Evolutionary conservation across 1,284 basidiomycete genomes (phyloP), one percentile per base, ranked within the genome.

Genomic region (Quambalaria eucalypti): DNA sequence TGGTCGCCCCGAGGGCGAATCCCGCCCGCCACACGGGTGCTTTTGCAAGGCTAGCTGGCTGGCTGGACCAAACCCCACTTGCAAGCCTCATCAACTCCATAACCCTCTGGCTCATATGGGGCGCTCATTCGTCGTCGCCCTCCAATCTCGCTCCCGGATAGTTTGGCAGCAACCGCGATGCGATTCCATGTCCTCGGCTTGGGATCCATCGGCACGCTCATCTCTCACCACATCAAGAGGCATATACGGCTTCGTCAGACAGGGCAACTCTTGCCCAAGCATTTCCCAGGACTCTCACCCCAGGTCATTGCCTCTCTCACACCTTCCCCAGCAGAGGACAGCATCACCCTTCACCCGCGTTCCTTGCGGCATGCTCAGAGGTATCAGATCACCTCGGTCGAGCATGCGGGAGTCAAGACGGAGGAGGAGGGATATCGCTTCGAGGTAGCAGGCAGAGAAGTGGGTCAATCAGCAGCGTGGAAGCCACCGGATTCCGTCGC

Each of bases 101-200:
- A n/a, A n/a, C n/a, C n/a, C n/a, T n/a, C n/a, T n/a, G n/a, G n/a
- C n/a, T n/a, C n/a, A n/a, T n/a, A n/a, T n/a, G n/a, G n/a, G n/a
- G n/a, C n/a, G n/a, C n/a, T n/a, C n/a, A n/a, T n/a, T n/a, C n/a
- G n/a, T n/a, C n/a, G n/a, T n/a, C n/a, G n/a, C n/a, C n/a, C n/a
- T n/a, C n/a, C n/a, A n/a, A n/a, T n/a, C n/a, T n/a, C n/a, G n/a
- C n/a, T n/a, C n/a, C n/a, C n/a, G n/a, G n/a, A n/a, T n/a, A n/a
- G n/a, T n/a, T n/a, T n/a, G n/a, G n/a, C n/a, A n/a, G n/a, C n/a
- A n/a, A 33, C 9, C 31, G 31, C 21, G 21, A 74, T 74, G 73
- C 63, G 69, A 10, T 70, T 71, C 51, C 73, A 75, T 54, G 62
- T 75, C 48, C 55, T 73, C 3, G 73, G 73, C 46, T 66, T 73